phyloP scores from a whole-genome alignment of 352 stramenopile species.

The Phytopythium cucurbitacearum region DNA sequence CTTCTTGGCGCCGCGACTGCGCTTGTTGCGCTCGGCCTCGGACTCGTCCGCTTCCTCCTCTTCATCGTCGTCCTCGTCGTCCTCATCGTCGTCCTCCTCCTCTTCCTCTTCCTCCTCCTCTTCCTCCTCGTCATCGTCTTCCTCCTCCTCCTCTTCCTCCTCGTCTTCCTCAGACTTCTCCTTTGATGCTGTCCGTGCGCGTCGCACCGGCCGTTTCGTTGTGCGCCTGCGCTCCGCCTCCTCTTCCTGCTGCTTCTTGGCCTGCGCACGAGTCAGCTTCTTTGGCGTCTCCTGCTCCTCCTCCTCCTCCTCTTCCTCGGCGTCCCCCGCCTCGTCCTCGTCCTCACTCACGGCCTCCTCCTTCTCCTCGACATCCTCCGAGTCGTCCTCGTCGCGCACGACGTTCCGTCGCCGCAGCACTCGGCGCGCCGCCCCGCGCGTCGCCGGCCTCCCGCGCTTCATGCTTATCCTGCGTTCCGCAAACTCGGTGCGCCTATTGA shows the following conservation, averaged over 20 bases:
- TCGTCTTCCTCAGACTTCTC: conserved; percentile 28
- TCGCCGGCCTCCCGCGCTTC: conserved; percentile 54
- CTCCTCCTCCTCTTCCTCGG: conserved; percentile 23
- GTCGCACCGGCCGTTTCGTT: conserved; percentile 13
- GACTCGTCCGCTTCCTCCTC: conserved; percentile 16
- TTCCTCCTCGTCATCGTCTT: conserved; percentile 41
- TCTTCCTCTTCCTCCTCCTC: conserved; percentile 32
- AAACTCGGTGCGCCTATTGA: no score
- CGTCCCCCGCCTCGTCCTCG: conserved; percentile 9
- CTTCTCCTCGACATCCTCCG: conserved; percentile 16
- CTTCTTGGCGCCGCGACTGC: conserved; percentile 11
- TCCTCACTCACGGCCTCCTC: conserved; percentile 15
- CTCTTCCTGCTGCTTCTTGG: conserved; percentile 23
- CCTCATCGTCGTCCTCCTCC: conserved; percentile 15
- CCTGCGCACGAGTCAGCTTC: conserved; percentile 30
- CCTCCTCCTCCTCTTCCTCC: conserved; percentile 29
- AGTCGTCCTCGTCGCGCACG: conserved; percentile 59
- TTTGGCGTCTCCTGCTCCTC: conserved; percentile 21
- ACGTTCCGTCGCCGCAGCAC: conserved; percentile 71
- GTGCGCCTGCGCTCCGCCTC: conserved; percentile 31
- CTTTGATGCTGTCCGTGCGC: conserved; percentile 1
- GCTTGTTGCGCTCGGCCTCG: conserved; percentile 16
- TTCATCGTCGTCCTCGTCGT: conserved; percentile 13
- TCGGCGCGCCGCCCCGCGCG: conserved; percentile 38
- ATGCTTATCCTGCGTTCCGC: conserved; percentile 11